Base-by-base conservation (phyloP, 495 filamentous ascomycete species). In the Tricharina praecox region DNA sequence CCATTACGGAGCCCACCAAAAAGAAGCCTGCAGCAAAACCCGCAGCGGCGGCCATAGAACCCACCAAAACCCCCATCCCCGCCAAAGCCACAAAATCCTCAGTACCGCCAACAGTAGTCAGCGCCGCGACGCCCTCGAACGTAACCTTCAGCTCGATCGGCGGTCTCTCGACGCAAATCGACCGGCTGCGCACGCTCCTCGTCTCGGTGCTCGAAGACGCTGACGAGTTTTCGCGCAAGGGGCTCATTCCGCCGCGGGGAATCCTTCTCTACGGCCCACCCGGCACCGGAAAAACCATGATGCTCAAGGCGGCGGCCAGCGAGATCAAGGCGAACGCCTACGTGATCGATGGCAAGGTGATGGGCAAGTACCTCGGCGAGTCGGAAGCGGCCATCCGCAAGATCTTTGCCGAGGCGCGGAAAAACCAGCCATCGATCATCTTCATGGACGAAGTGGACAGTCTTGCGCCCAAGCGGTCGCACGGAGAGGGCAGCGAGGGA, bases 391-490 rank as follows among this genome's bases (percentile, higher is more conserved):
- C 71, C n/a, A 66, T 93, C 25, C 69, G 76, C 40, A 74, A 75
- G 45, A 62, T 72, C 0, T 93, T 97, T 60, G 70, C 75, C 33
- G 75, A 80, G 48, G 88, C 90, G 8, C 64, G 66, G 39, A 68
- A 70, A 4, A 68, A 70, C 49, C 78, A 86, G 60, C 86, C 90
- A 0, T 85, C 84, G 52, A 71, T 90, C 3, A 70, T 97, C 24
- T 65, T 93, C 11, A 79, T 95, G 32, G 86, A 95, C 59, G 70
- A 85, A 48, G 63, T 95, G 23, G 82, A 93, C 42, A 69, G 68
- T 44, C 64, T 94, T 21, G 80, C 83, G 39, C 74, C 75, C 11
- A 85, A 79, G 42, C 62, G 66, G 48, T 62, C 64, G 3, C 40
- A 37, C 10, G 57, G 53, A 52, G 73, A 74, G 4, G 66, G 70